Base-by-base conservation (phyloP, 768 basidiomycete genomes). In the Cyclocybe aegerita region DNA sequence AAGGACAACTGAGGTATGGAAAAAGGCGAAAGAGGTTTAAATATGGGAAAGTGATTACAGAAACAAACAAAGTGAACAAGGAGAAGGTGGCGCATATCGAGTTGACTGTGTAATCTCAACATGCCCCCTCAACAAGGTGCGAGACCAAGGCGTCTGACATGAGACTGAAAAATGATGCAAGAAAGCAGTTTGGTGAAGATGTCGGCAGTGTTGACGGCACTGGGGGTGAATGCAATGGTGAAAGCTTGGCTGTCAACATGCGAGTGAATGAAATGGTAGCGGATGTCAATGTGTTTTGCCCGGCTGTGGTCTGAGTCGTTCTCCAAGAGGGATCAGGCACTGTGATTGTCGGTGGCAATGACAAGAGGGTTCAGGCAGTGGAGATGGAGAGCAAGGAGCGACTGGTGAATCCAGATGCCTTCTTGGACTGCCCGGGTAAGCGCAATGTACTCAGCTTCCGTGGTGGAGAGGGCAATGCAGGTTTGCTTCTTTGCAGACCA, bases 391-490 rank as follows among this genome's bases (percentile, higher is more conserved):
- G 52, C 35, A 4, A 36, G 15, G 23, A 61, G 41, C 29, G 61
- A 40, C 7, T 54, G 49, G 4, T 48, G 50, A 52, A 57, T 46
- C 63, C 63, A 66, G 6, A 66, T 17, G 5, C 53, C 61, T 50
- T 64, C 54, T 34, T 61, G 58, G 2, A 64, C 50, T 4, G 68
- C 61, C 36, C 69, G 59, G 0, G 63, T 60, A 0, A 50, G 41
- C 1, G 61, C 57, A 33, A 66, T 49, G 53, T 75, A 78, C 58
- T 79, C 77, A 1, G 75, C 72, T 54, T 80, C 73, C 1, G 66
- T 67, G 0, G 73, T 71, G 0, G 74, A 79, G 0, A 67, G 53
- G 0, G 75, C 60, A 8, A 61, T 51, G 9, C 52, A 45, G 7
- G 29, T 48, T 37, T 63, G 61, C 38, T 63, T 60, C 53, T 59